Percentiles rank a stretch among this genome's conserved stretches.
Conservation (phyloP, 1,284 basidiomycete species). For the Cryptococcus hybrid region DNA sequence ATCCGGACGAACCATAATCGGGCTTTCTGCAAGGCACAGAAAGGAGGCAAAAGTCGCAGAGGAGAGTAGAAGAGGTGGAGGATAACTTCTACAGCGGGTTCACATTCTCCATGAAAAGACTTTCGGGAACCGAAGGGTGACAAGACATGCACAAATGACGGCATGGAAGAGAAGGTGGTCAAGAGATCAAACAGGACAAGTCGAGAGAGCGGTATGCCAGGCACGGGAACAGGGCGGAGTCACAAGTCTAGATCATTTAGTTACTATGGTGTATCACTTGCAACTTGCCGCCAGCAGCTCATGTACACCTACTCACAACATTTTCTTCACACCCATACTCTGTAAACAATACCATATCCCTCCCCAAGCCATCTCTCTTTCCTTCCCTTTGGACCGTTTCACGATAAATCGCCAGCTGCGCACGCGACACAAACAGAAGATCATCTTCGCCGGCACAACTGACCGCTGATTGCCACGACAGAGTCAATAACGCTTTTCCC, state of each 20-base stretch:
- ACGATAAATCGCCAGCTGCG: too few relatives aligned
- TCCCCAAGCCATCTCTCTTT: too few relatives aligned
- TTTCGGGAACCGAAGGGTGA: too few relatives aligned
- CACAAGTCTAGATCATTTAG: neutral
- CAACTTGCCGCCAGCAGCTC: neutral
- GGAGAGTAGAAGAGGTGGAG: neutral
- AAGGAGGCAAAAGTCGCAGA: neutral
- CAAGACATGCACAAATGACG: too few relatives aligned
- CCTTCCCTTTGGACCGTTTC: too few relatives aligned
- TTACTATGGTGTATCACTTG: neutral
- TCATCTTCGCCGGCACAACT: too few relatives aligned
- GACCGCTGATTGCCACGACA: too few relatives aligned
- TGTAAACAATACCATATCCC: neutral
- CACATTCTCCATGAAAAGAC: neutral
- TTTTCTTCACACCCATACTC: neutral
- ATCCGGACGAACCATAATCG: neutral
- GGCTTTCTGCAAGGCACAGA: neutral
- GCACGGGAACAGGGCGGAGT: neutral
- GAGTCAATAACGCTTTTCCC: too few relatives aligned
- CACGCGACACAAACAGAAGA: too few relatives aligned
- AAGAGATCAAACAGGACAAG: neutral
- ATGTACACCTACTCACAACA: neutral
- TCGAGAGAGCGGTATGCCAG: neutral
- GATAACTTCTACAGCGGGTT: neutral
- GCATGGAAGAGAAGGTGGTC: neutral